Evolutionary conservation across 2,329 filamentous ascomycete genomes (phyloP).

Genomic region (Hymenoscyphus albidus): DNA sequence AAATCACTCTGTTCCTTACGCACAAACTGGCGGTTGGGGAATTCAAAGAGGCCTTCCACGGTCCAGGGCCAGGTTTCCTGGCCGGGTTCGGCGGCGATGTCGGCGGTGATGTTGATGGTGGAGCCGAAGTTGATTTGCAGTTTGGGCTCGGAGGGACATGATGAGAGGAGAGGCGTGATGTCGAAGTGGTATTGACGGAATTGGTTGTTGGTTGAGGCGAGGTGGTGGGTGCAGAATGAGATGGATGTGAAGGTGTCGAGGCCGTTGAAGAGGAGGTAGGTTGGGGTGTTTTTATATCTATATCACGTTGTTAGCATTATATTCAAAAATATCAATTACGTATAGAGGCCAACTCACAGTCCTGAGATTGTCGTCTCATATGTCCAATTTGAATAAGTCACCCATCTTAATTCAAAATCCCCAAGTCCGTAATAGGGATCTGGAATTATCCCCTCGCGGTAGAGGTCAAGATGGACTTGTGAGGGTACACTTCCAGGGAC

Average conservation of each 20-base stretch:
- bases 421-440: conserved; percentile 50
- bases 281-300: conserved; percentile 37
- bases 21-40: conserved; percentile 51
- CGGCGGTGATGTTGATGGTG: conserved; percentile 49
- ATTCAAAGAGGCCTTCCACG: conserved; percentile 48
- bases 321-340: background rate
- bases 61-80: conserved; percentile 44
- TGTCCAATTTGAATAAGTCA: conserved; percentile 57
- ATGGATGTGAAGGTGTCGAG: conserved; percentile 59
- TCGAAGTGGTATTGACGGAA: conserved; percentile 61
- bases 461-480: conserved; percentile 56
- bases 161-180: conserved; percentile 43
- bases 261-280: conserved; percentile 58
- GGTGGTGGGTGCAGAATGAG: conserved; percentile 48
- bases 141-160: conserved; percentile 40
- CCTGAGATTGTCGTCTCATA: conserved; percentile 49
- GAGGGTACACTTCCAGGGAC: conserved; percentile 54
- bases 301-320: conserved; percentile 5
- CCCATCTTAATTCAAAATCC: conserved; percentile 57
- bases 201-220: conserved; percentile 58
- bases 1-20: conserved; percentile 61
- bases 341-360: conserved; percentile 34
- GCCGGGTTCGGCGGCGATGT: conserved; percentile 44
- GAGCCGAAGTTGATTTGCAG: conserved; percentile 54
- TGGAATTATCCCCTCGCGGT: conserved; percentile 42